Evolutionary conservation across 345 rosid species (phyloP).

Genomic region (Eucalyptus cloeziana): DNA sequence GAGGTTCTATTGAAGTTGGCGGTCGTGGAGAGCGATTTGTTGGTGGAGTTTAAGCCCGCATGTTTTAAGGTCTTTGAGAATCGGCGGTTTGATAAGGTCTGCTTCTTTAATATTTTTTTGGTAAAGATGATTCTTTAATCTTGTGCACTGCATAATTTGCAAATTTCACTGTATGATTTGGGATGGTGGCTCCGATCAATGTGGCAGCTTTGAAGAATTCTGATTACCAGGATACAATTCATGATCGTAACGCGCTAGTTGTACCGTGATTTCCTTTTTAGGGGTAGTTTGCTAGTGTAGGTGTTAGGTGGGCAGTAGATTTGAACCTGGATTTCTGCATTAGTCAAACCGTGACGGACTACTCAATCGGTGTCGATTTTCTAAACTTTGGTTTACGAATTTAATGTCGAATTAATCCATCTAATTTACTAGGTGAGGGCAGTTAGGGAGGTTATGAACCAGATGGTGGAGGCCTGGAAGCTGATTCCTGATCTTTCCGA

Average conservation of each 20-base stretch:
- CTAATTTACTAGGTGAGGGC: slow-evolving; percentile 61
- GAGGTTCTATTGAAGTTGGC: slow-evolving; percentile 77
- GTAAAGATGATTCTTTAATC: background rate
- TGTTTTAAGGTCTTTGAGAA: slow-evolving; percentile 61
- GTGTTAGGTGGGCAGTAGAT: background rate
- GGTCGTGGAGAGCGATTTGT: slow-evolving; percentile 45
- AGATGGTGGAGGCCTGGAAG: slow-evolving; percentile 91
- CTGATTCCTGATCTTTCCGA: slow-evolving; percentile 82
- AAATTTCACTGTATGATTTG: background rate
- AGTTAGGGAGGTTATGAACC: slow-evolving; percentile 80
- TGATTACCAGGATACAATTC: background rate
- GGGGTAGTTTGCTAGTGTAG: background rate
- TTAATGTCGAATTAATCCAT: background rate
- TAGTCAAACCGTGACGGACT: background rate
- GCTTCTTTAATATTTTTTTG: background rate
- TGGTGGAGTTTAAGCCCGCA: slow-evolving; percentile 55
- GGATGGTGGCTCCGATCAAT: background rate
- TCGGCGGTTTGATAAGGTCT: slow-evolving; percentile 81
- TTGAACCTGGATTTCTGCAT: background rate
- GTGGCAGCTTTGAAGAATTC: background rate
- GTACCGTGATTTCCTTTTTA: background rate
- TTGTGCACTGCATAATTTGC: background rate
- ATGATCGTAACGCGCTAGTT: background rate
- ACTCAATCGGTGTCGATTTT: background rate
- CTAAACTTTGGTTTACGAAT: background rate